Evolutionary conservation across 208 protist genomes (phyloP).

Genomic region (Acanthamoeba royreba): DNA sequence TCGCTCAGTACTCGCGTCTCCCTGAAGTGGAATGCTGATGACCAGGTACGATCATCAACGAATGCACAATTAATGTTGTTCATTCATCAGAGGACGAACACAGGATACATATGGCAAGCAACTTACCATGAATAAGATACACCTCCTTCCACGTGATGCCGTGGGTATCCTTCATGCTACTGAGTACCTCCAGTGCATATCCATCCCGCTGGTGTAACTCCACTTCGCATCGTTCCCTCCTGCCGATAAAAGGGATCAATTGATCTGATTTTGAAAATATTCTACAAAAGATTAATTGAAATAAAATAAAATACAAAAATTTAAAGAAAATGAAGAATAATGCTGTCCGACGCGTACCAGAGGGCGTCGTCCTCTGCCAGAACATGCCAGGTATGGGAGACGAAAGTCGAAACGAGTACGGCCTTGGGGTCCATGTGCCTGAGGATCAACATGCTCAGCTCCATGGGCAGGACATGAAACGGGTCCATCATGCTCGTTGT

Average conservation of each 20-base stretch:
- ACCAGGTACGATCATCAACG: neutral
- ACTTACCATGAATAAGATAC: neutral
- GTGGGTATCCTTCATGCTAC: neutral
- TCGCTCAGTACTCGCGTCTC: neutral
- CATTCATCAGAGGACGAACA: neutral
- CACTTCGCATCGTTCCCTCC: neutral
- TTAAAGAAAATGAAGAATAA: neutral
- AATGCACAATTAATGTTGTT: neutral
- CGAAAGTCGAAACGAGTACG: neutral
- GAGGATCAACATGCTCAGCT: neutral
- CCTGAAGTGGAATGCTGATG: neutral
- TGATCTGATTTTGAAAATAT: neutral
- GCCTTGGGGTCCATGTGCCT: neutral
- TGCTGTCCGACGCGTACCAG: neutral
- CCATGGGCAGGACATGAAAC: neutral
- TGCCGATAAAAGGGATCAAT: too few relatives aligned
- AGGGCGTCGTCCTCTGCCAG: neutral
- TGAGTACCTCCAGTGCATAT: neutral
- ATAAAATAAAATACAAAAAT: neutral
- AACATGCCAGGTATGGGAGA: neutral
- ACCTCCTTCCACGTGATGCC: neutral
- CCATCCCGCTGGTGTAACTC: neutral
- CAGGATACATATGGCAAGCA: neutral
- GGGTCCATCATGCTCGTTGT: neutral
- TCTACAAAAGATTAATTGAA: too few relatives aligned